These are phyloP conservation scores for Colletotrichum sp. DNA, from an alignment of 2,329 filamentous ascomycete genomes.

Conservation along the genomic window DNA sequence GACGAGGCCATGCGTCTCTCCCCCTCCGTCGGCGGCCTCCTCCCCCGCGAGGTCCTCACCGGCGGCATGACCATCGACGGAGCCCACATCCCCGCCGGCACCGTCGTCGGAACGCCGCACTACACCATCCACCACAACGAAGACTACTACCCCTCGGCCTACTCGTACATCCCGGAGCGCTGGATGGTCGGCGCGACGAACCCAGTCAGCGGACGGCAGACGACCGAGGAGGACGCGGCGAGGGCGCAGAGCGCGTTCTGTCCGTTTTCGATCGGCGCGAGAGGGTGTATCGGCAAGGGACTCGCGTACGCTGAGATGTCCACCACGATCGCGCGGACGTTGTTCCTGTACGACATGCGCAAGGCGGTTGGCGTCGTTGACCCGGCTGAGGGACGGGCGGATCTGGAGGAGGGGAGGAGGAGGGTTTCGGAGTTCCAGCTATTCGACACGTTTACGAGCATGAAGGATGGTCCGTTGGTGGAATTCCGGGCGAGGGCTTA, in stretches of 20 bases:
- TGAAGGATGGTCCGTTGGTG: conserved; percentile 74
- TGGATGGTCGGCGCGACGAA: conserved; percentile 61
- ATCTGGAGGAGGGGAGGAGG: conserved; percentile 60
- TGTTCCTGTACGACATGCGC: conserved; percentile 67
- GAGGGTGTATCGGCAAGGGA: conserved; percentile 76
- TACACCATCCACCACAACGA: conserved; percentile 74
- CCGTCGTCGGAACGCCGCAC: conserved; percentile 68
- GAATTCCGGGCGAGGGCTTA: conserved; percentile 55
- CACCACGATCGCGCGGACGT: conserved; percentile 63
- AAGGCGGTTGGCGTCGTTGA: conserved; percentile 53
- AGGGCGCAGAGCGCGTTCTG: conserved; percentile 73
- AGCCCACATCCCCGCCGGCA: conserved; percentile 60
- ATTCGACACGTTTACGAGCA: conserved; percentile 74
- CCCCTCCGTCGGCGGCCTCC: conserved; percentile 64
- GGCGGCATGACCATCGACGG: conserved; percentile 62
- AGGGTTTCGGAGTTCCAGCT: conserved; percentile 70
- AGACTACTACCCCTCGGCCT: conserved; percentile 65
- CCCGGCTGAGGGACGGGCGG: conserved; percentile 55
- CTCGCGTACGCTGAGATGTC: conserved; percentile 73
- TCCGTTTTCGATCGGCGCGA: conserved; percentile 73
- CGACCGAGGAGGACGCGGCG: conserved; percentile 56
- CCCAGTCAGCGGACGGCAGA: conserved; percentile 37
- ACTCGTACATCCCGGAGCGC: conserved; percentile 66
- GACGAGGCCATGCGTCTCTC: conserved; percentile 71
- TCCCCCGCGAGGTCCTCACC: conserved; percentile 63